Evolutionary conservation across 306 rosid genomes (phyloP).

Genomic region (Trichosanthes truncata): DNA sequence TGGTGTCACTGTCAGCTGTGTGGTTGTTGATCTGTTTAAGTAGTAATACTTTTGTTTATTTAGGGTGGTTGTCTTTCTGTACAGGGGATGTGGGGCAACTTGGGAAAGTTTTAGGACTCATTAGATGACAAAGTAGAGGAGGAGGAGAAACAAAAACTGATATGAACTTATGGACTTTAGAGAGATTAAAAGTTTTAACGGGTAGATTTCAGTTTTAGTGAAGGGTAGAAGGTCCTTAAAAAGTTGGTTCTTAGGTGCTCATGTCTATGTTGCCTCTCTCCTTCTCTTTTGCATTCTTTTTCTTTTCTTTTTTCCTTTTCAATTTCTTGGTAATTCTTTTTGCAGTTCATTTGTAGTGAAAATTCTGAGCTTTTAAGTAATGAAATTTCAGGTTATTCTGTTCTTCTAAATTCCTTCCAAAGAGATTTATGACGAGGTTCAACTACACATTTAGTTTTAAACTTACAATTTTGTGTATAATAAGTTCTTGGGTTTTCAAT

Average conservation of each 20-base stretch:
- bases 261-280: constrained; percentile 25
- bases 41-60: constrained; percentile 45
- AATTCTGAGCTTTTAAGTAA: constrained; percentile 58
- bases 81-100: constrained; percentile 58
- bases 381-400: constrained; percentile 31
- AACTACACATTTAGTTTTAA: no score
- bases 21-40: constrained; percentile 21
- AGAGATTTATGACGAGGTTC: no score
- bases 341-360: constrained; percentile 94
- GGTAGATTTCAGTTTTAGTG: constrained; percentile 6
- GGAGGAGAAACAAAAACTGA: constrained; percentile 33
- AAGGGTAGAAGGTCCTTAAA: background rate
- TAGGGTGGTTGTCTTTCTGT: constrained; percentile 48
- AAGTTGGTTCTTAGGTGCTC: constrained; percentile 30
- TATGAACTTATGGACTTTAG: constrained; percentile 18
- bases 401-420: background rate
- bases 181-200: background rate
- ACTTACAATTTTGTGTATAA: no score
- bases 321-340: constrained; percentile 84
- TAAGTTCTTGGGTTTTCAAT: no score
- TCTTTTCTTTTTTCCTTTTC: constrained; percentile 45
- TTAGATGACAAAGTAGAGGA: constrained; percentile 36
- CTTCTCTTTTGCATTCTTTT: constrained; percentile 47
- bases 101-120: constrained; percentile 31
- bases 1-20: background rate